Base-by-base conservation (phyloP, 768 basidiomycete genomes). In the Trametes elegans region DNA sequence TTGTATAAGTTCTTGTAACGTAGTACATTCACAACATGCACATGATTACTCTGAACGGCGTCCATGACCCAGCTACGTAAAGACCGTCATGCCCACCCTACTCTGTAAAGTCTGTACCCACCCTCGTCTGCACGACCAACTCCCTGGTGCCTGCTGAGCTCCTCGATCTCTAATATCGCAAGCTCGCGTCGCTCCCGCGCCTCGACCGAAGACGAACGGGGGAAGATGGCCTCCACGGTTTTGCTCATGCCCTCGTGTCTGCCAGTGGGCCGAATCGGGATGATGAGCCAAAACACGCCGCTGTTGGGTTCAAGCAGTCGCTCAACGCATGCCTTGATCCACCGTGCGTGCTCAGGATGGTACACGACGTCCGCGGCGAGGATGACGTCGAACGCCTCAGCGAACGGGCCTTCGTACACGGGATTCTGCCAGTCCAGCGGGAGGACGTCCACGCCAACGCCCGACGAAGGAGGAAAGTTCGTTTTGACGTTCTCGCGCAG, bases 361-460 rank as follows among this genome's bases (percentile, higher is more conserved):
- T 93, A 93, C 8, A 92, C 76, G 48, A 91, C 83, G 61, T 93
- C 90, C 28, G 91, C 89, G 0, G 84, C 91, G 34, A 93, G 72
- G 28, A 93, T 77, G 21, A 90, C 64, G 50, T 91, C 84, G 70
- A 88, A 90, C 3, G 78, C 71, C 28, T 60, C 51, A 38, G 69
- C 66, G 28, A 72, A 56, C 0, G 76, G 75, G 0, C 69, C 58
- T 1, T 66, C 65, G 43, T 64, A 58, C 2, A 66, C 57, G 3
- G 85, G 80, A 16, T 66, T 43, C 49, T 80, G 76, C 90, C 90
- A 92, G 64, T 91, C 87, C 28, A 93, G 78, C 19, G 69, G 55
- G 8, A 68, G 67, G 26, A 88, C 81, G 3, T 65, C 61, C 23
- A 87, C 69, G 28, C 65, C 62, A 7, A 65, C 34, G 23, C 39